Evolutionary conservation across 805 yeast genomes (phyloP), one percentile per base, ranked within the genome.

Genomic region (Barnettozyma californica): DNA sequence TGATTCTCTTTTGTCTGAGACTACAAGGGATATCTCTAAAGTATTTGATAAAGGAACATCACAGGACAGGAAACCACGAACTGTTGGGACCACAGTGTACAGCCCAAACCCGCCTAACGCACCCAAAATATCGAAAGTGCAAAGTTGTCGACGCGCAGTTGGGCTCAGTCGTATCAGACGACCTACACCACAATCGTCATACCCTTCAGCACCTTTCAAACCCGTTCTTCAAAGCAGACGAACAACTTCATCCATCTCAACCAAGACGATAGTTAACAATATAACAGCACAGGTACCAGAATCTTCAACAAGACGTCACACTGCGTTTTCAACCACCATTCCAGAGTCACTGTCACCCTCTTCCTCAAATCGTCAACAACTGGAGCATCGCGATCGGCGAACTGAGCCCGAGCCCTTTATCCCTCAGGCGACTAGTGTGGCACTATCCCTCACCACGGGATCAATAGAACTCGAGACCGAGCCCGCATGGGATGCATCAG

Each of bases 1-100:
- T 1, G 58, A 54, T 21, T 42, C 38, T 11, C 21, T 58, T 26
- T 20, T 46, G 2, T 46, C 52, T 1, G 47, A 43, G 18, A 23
- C 52, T 2, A 43, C 46, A 18, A 50, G 63, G 42, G 59, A 59
- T 40, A 44, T 59, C 3, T 44, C 54, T 6, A 49, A 51, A 6
- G 44, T 52, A 6, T 58, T 55, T 42, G 45, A 50, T 36, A 56
- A 44, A 35, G 20, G 20, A 6, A 43, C n/a, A 2, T 16, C 13
- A n/a, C 19, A 31, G 9, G 18, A 45, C n/a, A 38, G 21, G 27
- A 46, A 43, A 4, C 50, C 47, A 41, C 29, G 18, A 7, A 19
- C 23, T 10, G 23, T 42, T 9, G 26, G 26, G 8, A 34, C 45
- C 18, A 19, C 40, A 18, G 4, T 14, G 9, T 35, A 35, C 21